These are phyloP conservation scores for Parmelia sp. DNA, from an alignment of 495 filamentous ascomycete genomes.

Conservation along the genomic window DNA sequence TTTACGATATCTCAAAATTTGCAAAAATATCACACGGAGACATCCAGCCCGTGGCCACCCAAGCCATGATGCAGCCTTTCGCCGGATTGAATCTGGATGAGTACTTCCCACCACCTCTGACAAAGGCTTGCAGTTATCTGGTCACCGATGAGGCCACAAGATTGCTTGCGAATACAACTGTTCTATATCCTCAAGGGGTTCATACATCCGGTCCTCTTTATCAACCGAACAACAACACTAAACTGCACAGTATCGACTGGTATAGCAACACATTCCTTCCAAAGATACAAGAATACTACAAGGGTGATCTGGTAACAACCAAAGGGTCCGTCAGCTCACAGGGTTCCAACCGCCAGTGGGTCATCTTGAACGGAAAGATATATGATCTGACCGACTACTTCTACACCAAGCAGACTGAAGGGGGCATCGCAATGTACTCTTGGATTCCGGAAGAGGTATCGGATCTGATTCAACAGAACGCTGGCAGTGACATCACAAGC, in stretches of 20 bases:
- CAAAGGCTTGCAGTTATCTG: constrained; percentile 62
- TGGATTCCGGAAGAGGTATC: constrained; percentile 64
- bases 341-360: constrained; percentile 73
- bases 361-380: constrained; percentile 63
- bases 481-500: constrained; percentile 69
- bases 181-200: constrained; percentile 40
- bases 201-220: constrained; percentile 61
- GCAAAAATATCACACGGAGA: constrained; percentile 80
- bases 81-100: constrained; percentile 70
- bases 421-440: constrained; percentile 46
- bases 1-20: constrained; percentile 90
- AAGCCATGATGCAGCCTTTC: constrained; percentile 64
- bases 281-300: constrained; percentile 75
- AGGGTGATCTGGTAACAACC: constrained; percentile 79
- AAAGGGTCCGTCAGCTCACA: constrained; percentile 41
- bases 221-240: constrained; percentile 46
- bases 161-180: constrained; percentile 60
- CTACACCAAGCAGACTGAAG: constrained; percentile 52
- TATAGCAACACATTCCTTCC: constrained; percentile 68
- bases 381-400: constrained; percentile 94
- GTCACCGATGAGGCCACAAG: constrained; percentile 42
- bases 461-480: constrained; percentile 60
- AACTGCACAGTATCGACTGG: constrained; percentile 62
- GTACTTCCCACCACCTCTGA: constrained; percentile 80
- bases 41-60: constrained; percentile 44